A percentile compares a stretch with the other conserved stretches of the same genome.
phyloP scores from a whole-genome alignment of 1,284 basidiomycete genomes.

The Phlebopus sp. region DNA sequence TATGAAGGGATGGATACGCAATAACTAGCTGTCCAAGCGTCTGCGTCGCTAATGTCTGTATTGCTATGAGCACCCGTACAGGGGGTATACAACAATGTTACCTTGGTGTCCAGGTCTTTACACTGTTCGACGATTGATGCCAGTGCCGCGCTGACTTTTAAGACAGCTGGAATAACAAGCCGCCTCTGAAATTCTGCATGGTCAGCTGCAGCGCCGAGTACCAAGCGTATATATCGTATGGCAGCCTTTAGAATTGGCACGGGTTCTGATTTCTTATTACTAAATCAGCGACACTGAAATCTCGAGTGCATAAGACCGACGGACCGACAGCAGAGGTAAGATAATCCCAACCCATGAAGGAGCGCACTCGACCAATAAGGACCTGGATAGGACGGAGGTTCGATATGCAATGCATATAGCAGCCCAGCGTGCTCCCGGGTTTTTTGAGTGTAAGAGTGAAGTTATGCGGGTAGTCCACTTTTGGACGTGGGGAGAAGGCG shows the following conservation, averaged over 20 bases:
- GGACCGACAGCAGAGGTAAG: constrained; percentile 64
- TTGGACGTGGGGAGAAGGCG: constrained; percentile 58
- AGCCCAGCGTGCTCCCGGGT: constrained; percentile 69
- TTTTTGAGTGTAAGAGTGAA: constrained; percentile 71
- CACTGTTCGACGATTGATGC: constrained; percentile 53
- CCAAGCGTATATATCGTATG: constrained; percentile 55
- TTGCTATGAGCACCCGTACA: constrained; percentile 9
- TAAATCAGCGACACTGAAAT: constrained; percentile 19
- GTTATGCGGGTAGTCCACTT: constrained; percentile 73
- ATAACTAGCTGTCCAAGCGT: constrained; percentile 57
- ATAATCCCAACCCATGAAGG: constrained; percentile 65
- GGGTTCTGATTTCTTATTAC: constrained; percentile 63
- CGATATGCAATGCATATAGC: constrained; percentile 69
- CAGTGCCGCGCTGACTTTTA: constrained; percentile 63
- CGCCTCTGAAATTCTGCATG: constrained; percentile 76
- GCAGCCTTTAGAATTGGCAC: constrained; percentile 54
- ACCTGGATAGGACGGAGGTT: constrained; percentile 54
- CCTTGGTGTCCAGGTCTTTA: constrained; percentile 48
- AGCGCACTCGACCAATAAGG: constrained; percentile 63
- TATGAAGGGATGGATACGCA: constrained; percentile 64
- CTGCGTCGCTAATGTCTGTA: constrained; percentile 50
- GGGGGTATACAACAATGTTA: constrained; percentile 2
- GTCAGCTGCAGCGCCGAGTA: constrained; percentile 56
- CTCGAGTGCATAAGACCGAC: constrained; percentile 33
- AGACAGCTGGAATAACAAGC: constrained; percentile 63